Evolutionary conservation across 2,329 filamentous ascomycete species (phyloP), one percentile per base, ranked within the genome.

Genomic region (Diaporthe vaccinii): DNA sequence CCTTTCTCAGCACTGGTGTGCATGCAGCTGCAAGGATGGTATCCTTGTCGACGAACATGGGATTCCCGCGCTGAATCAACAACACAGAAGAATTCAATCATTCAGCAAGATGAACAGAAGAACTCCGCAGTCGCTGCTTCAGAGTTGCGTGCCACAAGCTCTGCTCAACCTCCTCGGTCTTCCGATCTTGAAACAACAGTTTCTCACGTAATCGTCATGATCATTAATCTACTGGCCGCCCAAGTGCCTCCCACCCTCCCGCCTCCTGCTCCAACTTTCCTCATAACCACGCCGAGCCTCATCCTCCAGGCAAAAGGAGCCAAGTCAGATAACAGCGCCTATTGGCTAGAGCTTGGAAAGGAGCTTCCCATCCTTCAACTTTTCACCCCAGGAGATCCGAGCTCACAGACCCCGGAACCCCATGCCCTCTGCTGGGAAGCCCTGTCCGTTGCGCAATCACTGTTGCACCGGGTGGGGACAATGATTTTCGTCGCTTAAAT

Each of bases 321-420:
- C 36, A 46, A 28, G 10, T 14, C n/a, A 9, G n/a, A 25, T 20
- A 49, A 39, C 22, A 15, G n/a, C 28, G 34, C 44, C 36, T 22
- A 72, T 72, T 72, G 70, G 70, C 67, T 49, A 49, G 62, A 71
- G 39, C 72, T 74, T 55, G 55, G 36, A 74, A 67, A 70, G 62
- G 31, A 53, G 65, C 25, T 73, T 65, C 28, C 44, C 71, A 65
- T 46, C 57, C 41, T 36, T 65, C 31, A 39, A 36, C 49, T 22
- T 53, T 39, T 51, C 44, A 39, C 53, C 57, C 57, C 58, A 53
- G 69, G 44, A 53, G 49, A 51, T 53, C 57, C 57, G 70, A 62
- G 70, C 57, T 72, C 44, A 41, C 55, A 44, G n/a, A 70, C 44
- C 34, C 28, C 20, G 55, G 61, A 6, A 34, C 65, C 46, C 57